A percentile compares a stretch with the other conserved stretches of the same genome.
These are phyloP conservation scores for Aureoboletus auriporus DNA, from an alignment of 768 basidiomycete species.

Conservation along the genomic window DNA sequence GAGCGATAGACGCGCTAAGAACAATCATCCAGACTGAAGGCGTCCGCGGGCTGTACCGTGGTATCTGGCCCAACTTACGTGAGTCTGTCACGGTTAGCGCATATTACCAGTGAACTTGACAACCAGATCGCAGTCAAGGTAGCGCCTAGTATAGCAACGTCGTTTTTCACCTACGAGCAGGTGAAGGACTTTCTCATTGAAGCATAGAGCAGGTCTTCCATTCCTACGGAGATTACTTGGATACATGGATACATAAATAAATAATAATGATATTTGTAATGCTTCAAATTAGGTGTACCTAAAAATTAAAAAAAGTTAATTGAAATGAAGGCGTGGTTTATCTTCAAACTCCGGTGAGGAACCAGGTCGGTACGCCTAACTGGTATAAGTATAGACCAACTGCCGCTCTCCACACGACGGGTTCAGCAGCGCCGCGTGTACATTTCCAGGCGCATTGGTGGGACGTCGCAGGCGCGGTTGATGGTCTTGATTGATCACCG, in stretches of 20 bases:
- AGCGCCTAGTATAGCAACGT: conserved; percentile 85
- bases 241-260: background rate
- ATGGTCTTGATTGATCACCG: conserved; percentile 27
- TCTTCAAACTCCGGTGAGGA: too few relatives aligned
- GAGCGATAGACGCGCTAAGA: conserved; percentile 74
- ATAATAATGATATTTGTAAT: conserved; percentile 6
- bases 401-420: conserved; percentile 8
- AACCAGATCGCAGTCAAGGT: conserved; percentile 63
- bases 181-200: conserved; percentile 48
- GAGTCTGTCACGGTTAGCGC: conserved; percentile 29
- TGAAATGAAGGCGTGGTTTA: too few relatives aligned
- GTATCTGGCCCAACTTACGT: conserved; percentile 88
- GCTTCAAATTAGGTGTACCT: conserved; percentile 4
- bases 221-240: background rate
- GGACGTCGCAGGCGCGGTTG: conserved; percentile 9
- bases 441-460: conserved; percentile 5
- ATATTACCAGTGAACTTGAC: conserved; percentile 1
- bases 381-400: too few relatives aligned
- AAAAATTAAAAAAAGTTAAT: too few relatives aligned
- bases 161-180: conserved; percentile 81
- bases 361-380: too few relatives aligned
- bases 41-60: conserved; percentile 71
- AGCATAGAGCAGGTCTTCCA: conserved; percentile 1
- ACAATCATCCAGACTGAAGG: conserved; percentile 75
- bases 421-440: conserved; percentile 12